These are phyloP conservation scores for Talaromyces sp. DNA, from an alignment of 2,329 filamentous ascomycete genomes.

Conservation along the genomic window DNA sequence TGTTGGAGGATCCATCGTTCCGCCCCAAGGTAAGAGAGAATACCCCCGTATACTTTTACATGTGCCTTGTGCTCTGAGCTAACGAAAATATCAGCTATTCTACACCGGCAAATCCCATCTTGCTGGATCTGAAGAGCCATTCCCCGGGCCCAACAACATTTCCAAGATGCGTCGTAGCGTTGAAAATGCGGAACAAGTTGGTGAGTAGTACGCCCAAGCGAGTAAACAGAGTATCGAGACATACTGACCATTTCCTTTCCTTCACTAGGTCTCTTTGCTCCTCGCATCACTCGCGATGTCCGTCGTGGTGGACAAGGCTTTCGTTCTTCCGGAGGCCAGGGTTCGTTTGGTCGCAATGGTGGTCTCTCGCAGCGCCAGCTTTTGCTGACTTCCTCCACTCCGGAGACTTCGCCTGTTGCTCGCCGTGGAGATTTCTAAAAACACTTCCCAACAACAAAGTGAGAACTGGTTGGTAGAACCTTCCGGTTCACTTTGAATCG, in stretches of 20 bases:
- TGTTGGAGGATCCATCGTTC: slow-evolving; percentile 77
- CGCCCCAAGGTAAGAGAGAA: slow-evolving; percentile 66
- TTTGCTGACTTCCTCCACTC: slow-evolving; percentile 1
- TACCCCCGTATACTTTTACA: neutral
- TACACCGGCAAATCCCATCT: slow-evolving; percentile 46
- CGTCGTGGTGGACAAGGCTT: slow-evolving; percentile 2
- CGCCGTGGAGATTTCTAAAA: neutral
- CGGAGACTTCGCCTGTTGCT: slow-evolving; percentile 4
- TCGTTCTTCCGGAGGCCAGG: neutral
- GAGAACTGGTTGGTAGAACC: neutral
- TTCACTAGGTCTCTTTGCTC: slow-evolving; percentile 68
- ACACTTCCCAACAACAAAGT: neutral
- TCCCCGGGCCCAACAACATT: slow-evolving; percentile 75
- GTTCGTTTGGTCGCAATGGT: slow-evolving; percentile 3
- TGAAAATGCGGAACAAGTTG: slow-evolving; percentile 80
- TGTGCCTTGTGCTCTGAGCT: slow-evolving; percentile 47
- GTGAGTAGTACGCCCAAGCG: slow-evolving; percentile 44
- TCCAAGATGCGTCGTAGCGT: slow-evolving; percentile 84
- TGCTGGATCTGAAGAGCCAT: slow-evolving; percentile 67
- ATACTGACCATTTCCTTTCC: slow-evolving; percentile 6
- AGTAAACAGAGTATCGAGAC: neutral
- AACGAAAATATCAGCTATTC: slow-evolving; percentile 43
- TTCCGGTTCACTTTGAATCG: neutral
- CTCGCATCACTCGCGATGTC: slow-evolving; percentile 65
- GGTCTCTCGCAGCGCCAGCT: slow-evolving; percentile 5